Base-by-base conservation (phyloP, 768 basidiomycete genomes). In the Serendipita sp. region DNA sequence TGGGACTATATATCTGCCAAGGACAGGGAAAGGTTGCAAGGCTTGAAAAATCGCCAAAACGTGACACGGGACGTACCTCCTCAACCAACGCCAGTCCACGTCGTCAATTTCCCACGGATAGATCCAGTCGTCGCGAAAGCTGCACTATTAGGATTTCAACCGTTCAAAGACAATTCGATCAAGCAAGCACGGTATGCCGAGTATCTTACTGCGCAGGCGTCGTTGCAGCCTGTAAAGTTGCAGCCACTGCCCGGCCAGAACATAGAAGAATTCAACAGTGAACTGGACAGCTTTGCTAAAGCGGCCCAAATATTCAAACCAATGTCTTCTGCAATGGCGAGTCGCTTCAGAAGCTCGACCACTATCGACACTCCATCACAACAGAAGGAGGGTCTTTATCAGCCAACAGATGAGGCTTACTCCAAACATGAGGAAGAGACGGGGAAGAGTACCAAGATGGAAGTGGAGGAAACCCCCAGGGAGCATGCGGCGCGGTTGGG, bases 1-100 rank as follows among this genome's bases (percentile, higher is more conserved):
- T 97, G 95, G 71, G 94, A 98, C 48, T 98, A 84, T 70, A 82
- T 98, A 71, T 95, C 96, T 0, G 82, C 86, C 66, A 94, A 93
- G 68, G 91, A 95, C 68, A 81, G 83, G 62, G 93, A 96, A 64
- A 84, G 94, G 3, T 78, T 99, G 16, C 78, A 84, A 68, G 78
- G 78, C 30, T 79, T 88, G 43, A 51, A 58, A 31, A 24, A 58
- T 11, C 20, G 45, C 17, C 45, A 5, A n/a, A 50, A 50, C 17
- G 26, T 17, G 9, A 26, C n/a, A 24, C 13, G 31, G n/a, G 64
- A 72, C 48, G 61, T 69, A 20, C 67, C 72, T 3, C 61, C 68
- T 11, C 71, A 71, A 26, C 64, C 68, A 22, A 68, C 69, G n/a
- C 69, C 77, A 0, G 74, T 71, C 16, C 71, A 74, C 33, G 68